These are phyloP conservation scores for Blastobotrys indianensis DNA, from an alignment of 1,139 yeast genomes.

Conservation along the genomic window DNA sequence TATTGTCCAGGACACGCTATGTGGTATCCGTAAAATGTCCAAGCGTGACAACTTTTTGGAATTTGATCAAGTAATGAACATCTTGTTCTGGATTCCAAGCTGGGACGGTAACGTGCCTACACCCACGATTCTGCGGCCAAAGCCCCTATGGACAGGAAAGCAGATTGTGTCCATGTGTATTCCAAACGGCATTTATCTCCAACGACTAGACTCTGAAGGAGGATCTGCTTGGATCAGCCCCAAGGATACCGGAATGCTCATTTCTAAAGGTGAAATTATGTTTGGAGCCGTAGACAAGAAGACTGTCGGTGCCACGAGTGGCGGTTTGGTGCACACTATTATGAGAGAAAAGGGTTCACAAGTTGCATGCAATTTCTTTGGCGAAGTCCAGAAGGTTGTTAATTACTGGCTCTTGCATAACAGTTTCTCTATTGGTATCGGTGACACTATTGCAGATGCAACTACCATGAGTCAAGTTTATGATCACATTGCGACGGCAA, in stretches of 20 bases:
- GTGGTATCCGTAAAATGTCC: constrained; percentile 96
- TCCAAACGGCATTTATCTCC: constrained; percentile 92
- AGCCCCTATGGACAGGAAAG: constrained; percentile 96
- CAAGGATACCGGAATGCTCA: constrained; percentile 85
- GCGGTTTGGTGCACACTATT: constrained; percentile 95
- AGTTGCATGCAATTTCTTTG: constrained; percentile 83
- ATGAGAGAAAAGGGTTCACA: constrained; percentile 96
- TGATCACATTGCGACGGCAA: constrained; percentile 87
- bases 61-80: constrained; percentile 92
- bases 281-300: constrained; percentile 98
- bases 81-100: constrained; percentile 94
- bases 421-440: constrained; percentile 98
- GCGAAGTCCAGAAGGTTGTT: constrained; percentile 90
- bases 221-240: constrained; percentile 71
- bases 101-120: constrained; percentile 99
- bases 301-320: constrained; percentile 97
- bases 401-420: constrained; percentile 95
- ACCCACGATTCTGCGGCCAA: constrained; percentile 91
- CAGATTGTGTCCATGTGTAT: constrained; percentile 89
- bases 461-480: constrained; percentile 91
- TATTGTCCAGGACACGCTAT: constrained; percentile 95
- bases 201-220: constrained; percentile 78
- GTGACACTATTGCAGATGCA: constrained; percentile 99
- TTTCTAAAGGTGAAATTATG: constrained; percentile 87
- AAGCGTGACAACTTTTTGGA: constrained; percentile 83